A percentile compares a stretch with the other conserved stretches of the same genome.
Conservation (phyloP, 139 green algal genomes). For the Micractinium sp. region DNA sequence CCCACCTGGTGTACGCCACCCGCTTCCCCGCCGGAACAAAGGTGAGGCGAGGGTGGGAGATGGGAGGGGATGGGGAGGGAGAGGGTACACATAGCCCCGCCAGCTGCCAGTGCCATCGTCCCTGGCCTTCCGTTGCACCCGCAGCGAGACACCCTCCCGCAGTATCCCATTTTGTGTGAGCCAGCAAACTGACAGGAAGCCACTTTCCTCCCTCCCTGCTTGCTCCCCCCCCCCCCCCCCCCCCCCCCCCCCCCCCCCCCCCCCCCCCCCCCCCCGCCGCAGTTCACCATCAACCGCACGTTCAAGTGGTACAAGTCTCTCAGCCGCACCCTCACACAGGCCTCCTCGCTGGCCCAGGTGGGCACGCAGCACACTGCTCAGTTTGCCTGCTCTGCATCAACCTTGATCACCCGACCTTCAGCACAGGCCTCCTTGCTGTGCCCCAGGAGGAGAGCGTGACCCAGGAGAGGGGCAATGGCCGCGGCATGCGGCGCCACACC, state of each 20-base stretch:
- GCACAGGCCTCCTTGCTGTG: too few species aligned
- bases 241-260: neutral
- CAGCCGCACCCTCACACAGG: slow-evolving; percentile 24
- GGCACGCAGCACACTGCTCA: neutral
- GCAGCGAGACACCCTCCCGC: too few species aligned
- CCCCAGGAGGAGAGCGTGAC: too few species aligned
- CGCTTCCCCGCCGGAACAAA: slow-evolving; percentile 53
- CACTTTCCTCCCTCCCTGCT: neutral
- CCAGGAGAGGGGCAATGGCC: too few species aligned
- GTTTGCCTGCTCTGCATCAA: too few species aligned
- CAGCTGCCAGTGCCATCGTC: neutral
- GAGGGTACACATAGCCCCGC: neutral
- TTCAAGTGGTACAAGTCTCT: slow-evolving; percentile 40
- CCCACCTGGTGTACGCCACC: slow-evolving; percentile 52
- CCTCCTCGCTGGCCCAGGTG: slow-evolving; percentile 35
- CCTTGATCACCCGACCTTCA: too few species aligned
- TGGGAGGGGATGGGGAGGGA: neutral
- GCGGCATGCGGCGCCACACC: too few species aligned
- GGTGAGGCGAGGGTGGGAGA: neutral
- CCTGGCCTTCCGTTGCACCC: too few species aligned
- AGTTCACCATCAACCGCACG: slow-evolving; percentile 16
- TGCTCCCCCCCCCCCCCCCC: neutral
- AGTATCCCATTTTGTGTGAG: too few species aligned
- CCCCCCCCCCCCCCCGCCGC: neutral
- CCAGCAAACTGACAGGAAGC: too few species aligned